Percentiles rank a stretch among this genome's conserved stretches.
These are phyloP conservation scores for Exutisphaerella laricina DNA, from an alignment of 2,329 filamentous ascomycete genomes.

Conservation along the genomic window DNA sequence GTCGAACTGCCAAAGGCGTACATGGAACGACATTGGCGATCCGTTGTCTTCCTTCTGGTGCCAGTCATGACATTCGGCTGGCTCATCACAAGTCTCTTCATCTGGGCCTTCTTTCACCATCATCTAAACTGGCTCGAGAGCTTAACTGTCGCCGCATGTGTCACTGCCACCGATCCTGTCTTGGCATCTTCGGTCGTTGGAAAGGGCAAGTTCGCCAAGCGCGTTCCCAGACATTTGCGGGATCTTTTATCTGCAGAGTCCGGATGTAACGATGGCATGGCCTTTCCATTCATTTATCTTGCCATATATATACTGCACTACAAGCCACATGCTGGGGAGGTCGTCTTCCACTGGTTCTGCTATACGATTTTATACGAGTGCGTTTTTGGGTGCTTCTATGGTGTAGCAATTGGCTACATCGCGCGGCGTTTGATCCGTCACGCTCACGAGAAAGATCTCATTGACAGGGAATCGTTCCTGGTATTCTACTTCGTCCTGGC, in stretches of 20 bases:
- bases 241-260: slow-evolving; percentile 94
- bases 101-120: slow-evolving; percentile 79
- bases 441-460: slow-evolving; percentile 76
- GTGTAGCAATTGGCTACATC: slow-evolving; percentile 80
- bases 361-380: slow-evolving; percentile 92
- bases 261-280: slow-evolving; percentile 99
- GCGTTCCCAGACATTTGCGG: slow-evolving; percentile 93
- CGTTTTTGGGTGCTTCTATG: slow-evolving; percentile 83
- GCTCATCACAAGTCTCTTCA: slow-evolving; percentile 85
- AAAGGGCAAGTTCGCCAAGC: slow-evolving; percentile 97
- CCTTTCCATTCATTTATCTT: slow-evolving; percentile 95
- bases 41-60: slow-evolving; percentile 77
- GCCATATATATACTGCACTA: slow-evolving; percentile 85
- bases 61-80: slow-evolving; percentile 98
- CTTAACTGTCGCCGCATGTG: slow-evolving; percentile 80
- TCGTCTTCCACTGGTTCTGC: slow-evolving; percentile 82
- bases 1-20: slow-evolving; percentile 89
- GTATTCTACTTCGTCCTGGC: slow-evolving; percentile 98
- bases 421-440: slow-evolving; percentile 85
- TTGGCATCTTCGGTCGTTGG: slow-evolving; percentile 95
- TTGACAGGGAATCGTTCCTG: slow-evolving; percentile 94
- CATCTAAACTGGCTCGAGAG: slow-evolving; percentile 83
- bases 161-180: slow-evolving; percentile 95
- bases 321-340: slow-evolving; percentile 59
- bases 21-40: slow-evolving; percentile 97